A percentile compares a stretch with the other conserved stretches of the same genome.
These are phyloP conservation scores for Croton laevigatus DNA, from an alignment of 441 rosid genomes.

Conservation along the genomic window DNA sequence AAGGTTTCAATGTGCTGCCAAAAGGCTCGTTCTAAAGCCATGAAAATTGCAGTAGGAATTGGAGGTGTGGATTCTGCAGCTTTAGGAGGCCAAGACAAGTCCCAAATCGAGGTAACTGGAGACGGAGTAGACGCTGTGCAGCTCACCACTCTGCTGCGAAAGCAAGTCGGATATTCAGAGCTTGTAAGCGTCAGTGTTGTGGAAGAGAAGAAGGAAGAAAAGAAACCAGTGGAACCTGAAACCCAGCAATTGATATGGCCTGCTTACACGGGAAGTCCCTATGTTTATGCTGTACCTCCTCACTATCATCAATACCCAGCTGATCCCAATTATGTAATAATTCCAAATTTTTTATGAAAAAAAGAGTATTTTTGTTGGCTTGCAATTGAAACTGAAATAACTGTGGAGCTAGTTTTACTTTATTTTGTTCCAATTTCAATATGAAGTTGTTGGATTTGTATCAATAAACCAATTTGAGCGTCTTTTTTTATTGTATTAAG, in stretches of 20 bases:
- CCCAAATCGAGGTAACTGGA: conserved; percentile 55
- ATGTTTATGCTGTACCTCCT: conserved; percentile 9
- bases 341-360: too few relatives aligned
- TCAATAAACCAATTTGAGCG: too few relatives aligned
- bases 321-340: conserved; percentile 31
- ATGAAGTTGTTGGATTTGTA: too few relatives aligned
- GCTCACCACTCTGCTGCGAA: conserved; percentile 36
- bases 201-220: conserved; percentile 7
- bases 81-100: conserved; percentile 42
- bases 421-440: too few relatives aligned
- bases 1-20: conserved; percentile 19
- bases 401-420: too few relatives aligned
- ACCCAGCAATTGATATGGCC: background rate
- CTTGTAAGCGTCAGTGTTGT: conserved; percentile 12
- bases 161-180: conserved; percentile 40
- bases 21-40: conserved; percentile 32
- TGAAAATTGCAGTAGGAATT: conserved; percentile 30
- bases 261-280: background rate
- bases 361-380: too few relatives aligned
- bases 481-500: too few relatives aligned
- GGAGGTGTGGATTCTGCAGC: conserved; percentile 42
- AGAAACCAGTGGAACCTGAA: conserved; percentile 8
- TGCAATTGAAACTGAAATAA: too few relatives aligned
- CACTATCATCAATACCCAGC: conserved; percentile 8
- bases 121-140: conserved; percentile 36